These are phyloP conservation scores for Candida berthetii DNA, from an alignment of 805 yeast species.

Conservation along the genomic window DNA sequence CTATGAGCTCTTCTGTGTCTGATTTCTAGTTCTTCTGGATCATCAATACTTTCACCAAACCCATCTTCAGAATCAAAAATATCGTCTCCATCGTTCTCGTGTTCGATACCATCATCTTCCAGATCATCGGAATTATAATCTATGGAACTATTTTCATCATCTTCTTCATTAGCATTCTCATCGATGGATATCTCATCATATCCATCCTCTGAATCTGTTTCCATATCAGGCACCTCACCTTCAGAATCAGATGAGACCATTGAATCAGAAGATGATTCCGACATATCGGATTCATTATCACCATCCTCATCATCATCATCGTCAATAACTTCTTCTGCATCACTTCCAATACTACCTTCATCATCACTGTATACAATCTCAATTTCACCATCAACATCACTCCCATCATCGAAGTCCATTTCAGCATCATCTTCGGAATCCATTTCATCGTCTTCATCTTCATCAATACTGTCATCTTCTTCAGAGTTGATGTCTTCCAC, in stretches of 20 bases:
- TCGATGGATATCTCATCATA: constrained; percentile 2
- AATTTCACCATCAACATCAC: constrained; percentile 11
- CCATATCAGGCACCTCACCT: constrained; percentile 17
- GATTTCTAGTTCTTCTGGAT: constrained; percentile 7
- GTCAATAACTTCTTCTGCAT: constrained; percentile 23
- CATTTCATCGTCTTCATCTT: constrained; percentile 24
- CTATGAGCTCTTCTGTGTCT: constrained; percentile 13
- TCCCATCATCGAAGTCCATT: constrained; percentile 23
- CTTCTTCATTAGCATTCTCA: constrained; percentile 12
- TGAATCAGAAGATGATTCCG: background rate
- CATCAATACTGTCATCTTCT: constrained; percentile 45
- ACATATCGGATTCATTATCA: constrained; percentile 2
- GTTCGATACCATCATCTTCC: constrained; percentile 14
- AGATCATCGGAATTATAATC: constrained; percentile 22
- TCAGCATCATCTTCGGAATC: constrained; percentile 23
- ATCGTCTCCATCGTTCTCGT: constrained; percentile 12
- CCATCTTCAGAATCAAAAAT: constrained; percentile 12
- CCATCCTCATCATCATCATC: constrained; percentile 19
- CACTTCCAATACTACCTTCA: constrained; percentile 24
- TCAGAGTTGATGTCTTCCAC: constrained; percentile 65
- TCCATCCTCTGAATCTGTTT: background rate
- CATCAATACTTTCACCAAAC: constrained; percentile 15
- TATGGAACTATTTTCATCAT: constrained; percentile 15
- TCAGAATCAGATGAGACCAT: too few relatives aligned
- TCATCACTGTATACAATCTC: constrained; percentile 27